phyloP scores from a whole-genome alignment of 2,329 filamentous ascomycete genomes.

The Raffaelea ambrosiae region DNA sequence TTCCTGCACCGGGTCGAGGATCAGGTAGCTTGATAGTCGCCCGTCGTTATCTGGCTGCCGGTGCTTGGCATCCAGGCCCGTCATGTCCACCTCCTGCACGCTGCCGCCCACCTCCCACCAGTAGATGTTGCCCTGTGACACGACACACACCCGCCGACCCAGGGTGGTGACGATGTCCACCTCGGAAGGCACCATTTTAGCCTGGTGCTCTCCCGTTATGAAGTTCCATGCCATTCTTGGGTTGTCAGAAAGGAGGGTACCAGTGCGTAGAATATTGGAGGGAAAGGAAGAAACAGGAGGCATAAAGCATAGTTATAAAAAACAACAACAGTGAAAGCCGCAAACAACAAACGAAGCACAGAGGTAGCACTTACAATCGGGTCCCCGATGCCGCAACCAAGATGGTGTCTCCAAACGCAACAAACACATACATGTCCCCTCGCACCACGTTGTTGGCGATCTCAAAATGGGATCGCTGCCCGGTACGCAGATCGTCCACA shows the following conservation, averaged over 20 bases:
- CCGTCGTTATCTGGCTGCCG: constrained; percentile 10
- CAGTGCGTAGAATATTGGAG: too few relatives aligned
- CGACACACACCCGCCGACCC: constrained; percentile 9
- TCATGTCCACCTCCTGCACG: constrained; percentile 7
- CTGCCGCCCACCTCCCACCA: constrained; percentile 8
- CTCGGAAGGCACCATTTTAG: constrained; percentile 7
- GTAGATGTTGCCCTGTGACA: constrained; percentile 6
- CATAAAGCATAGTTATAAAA: too few relatives aligned
- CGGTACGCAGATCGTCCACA: constrained; percentile 11
- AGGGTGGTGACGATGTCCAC: constrained; percentile 9
- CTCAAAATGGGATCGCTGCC: background rate
- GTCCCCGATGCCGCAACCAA: constrained; percentile 3
- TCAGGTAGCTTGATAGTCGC: constrained; percentile 10
- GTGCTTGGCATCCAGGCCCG: constrained; percentile 5
- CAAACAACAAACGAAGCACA: background rate
- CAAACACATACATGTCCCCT: constrained; percentile 2
- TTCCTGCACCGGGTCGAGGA: constrained; percentile 6
- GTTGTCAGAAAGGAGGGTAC: background rate
- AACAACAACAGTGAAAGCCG: background rate
- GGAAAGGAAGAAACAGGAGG: too few relatives aligned
- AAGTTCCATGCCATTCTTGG: constrained; percentile 10
- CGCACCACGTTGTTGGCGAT: constrained; percentile 3
- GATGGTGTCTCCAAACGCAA: constrained; percentile 10
- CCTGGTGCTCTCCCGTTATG: constrained; percentile 3
- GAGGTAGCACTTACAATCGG: constrained; percentile 3